Conservation (phyloP, 2,329 filamentous ascomycete species). For the Chalaropsis thielavioides region DNA sequence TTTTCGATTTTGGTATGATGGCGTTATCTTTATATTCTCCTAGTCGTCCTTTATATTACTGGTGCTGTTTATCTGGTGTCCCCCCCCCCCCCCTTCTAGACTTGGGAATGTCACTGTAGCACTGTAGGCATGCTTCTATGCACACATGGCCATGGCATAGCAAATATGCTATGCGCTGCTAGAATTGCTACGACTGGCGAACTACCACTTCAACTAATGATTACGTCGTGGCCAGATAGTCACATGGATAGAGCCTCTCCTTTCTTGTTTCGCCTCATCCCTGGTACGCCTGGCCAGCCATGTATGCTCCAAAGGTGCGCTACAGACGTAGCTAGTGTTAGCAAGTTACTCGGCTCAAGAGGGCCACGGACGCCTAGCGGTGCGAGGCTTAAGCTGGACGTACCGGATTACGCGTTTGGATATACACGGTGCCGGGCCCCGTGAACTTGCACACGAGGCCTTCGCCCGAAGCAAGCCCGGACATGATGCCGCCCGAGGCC, state of each 20-base stretch:
- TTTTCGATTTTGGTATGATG: not conserved
- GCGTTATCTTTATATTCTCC: not conserved
- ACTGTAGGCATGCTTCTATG: no score
- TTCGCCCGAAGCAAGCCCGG: slow-evolving; percentile 65
- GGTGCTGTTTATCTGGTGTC: not conserved
- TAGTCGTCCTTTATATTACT: not conserved
- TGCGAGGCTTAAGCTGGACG: slow-evolving; percentile 23
- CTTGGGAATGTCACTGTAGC: not conserved
- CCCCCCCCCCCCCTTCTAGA: no score
- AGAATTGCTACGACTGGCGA: not conserved
- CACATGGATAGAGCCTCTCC: no score
- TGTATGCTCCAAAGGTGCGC: slow-evolving; percentile 39
- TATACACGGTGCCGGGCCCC: slow-evolving; percentile 76
- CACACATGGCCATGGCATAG: not conserved
- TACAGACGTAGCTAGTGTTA: slow-evolving; percentile 21
- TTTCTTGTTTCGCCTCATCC: slow-evolving; percentile 10
- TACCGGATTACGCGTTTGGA: slow-evolving; percentile 80
- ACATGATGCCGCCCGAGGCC: slow-evolving; percentile 83
- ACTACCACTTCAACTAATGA: not conserved
- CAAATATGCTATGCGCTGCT: not conserved
- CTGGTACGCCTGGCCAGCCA: slow-evolving; percentile 33
- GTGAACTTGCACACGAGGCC: slow-evolving; percentile 91
- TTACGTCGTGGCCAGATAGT: not conserved
- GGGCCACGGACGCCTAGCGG: not conserved
- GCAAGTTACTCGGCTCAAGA: not conserved